Evolutionary conservation across 2,329 filamentous ascomycete genomes (phyloP).

Genomic region (Diaporthe australafricana): DNA sequence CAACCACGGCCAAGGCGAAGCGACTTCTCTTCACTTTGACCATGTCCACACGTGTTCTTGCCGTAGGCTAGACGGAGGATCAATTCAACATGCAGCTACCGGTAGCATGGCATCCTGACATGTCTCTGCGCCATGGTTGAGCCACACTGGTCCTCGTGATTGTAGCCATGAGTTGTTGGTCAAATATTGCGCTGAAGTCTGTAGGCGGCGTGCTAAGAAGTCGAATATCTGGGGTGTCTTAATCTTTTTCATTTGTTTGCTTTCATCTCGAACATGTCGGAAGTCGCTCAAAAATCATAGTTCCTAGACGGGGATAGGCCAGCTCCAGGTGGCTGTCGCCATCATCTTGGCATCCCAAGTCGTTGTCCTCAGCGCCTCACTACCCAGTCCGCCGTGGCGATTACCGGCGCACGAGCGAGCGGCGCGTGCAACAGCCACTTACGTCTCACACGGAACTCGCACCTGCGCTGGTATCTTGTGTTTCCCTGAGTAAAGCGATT

Average conservation of each 20-base stretch:
- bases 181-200: neutral
- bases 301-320: neutral
- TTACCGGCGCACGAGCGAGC: neutral
- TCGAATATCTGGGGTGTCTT: neutral
- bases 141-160: neutral
- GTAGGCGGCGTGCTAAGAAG: neutral
- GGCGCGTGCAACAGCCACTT: neutral
- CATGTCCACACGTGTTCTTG: neutral
- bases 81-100: neutral
- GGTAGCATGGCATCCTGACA: neutral
- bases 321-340: neutral
- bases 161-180: neutral
- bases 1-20: neutral
- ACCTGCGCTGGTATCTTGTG: too few relatives aligned
- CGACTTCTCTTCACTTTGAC: neutral
- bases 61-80: neutral
- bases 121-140: neutral
- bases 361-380: neutral
- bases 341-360: neutral
- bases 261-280: neutral
- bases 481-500: too few relatives aligned
- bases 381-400: neutral
- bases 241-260: too few relatives aligned
- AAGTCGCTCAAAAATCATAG: constrained; percentile 11
- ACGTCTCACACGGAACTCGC: too few relatives aligned